phyloP scores from a whole-genome alignment of 805 yeast genomes.

The Millerago galiae region DNA sequence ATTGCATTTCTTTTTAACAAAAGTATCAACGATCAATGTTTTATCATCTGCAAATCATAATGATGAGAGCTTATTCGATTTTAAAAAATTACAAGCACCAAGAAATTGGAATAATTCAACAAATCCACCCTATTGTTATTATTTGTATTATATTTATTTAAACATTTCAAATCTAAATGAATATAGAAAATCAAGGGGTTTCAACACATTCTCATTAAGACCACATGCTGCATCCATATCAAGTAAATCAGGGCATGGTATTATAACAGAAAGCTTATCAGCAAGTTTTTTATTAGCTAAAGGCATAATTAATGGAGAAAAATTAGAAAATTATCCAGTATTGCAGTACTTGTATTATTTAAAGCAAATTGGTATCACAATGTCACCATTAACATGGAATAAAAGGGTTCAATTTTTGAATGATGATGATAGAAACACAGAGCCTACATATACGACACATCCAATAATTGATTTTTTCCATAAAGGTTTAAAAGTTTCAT shows the following conservation, averaged over 20 bases:
- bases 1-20: slow-evolving; percentile 27
- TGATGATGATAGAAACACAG: slow-evolving; percentile 18
- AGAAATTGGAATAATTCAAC: slow-evolving; percentile 26
- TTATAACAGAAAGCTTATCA: slow-evolving; percentile 21
- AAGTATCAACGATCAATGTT: slow-evolving; percentile 29
- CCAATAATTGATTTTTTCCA: slow-evolving; percentile 22
- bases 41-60: slow-evolving; percentile 19
- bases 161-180: slow-evolving; percentile 19
- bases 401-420: slow-evolving; percentile 19
- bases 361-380: slow-evolving; percentile 24
- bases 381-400: slow-evolving; percentile 26
- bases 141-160: slow-evolving; percentile 29
- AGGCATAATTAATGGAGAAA: slow-evolving; percentile 22
- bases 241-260: slow-evolving; percentile 20
- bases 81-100: slow-evolving; percentile 21
- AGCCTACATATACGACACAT: slow-evolving; percentile 15
- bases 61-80: slow-evolving; percentile 17
- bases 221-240: slow-evolving; percentile 21
- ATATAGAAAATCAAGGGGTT: slow-evolving; percentile 12
- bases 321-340: slow-evolving; percentile 18
- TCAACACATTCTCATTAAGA: slow-evolving; percentile 16
- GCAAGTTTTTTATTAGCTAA: slow-evolving; percentile 19
- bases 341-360: slow-evolving; percentile 22
- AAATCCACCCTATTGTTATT: slow-evolving; percentile 35
- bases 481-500: slow-evolving; percentile 19